phyloP scores from a whole-genome alignment of 2,329 filamentous ascomycete species.

The Balansia obtecta region DNA sequence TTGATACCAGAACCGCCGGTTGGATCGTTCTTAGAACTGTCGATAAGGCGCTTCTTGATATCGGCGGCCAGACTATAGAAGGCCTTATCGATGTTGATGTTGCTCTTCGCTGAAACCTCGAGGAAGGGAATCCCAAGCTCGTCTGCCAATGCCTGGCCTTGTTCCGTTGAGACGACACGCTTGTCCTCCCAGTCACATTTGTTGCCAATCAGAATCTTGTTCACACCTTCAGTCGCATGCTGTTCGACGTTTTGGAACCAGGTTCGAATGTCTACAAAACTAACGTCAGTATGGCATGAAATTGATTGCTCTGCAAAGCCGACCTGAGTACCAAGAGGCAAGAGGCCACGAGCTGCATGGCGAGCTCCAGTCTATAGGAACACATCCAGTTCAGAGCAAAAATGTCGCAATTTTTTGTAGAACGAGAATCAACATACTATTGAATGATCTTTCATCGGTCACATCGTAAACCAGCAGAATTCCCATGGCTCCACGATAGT shows the following conservation, averaged over 20 bases:
- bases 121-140: conserved; percentile 97
- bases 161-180: conserved; percentile 83
- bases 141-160: conserved; percentile 84
- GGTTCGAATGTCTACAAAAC: conserved; percentile 73
- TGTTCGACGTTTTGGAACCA: conserved; percentile 99
- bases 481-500: conserved; percentile 97
- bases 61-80: conserved; percentile 92
- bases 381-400: background rate
- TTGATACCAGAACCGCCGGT: conserved; percentile 48
- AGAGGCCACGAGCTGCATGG: background rate
- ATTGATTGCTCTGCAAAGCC: background rate
- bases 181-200: conserved; percentile 99
- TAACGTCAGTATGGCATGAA: background rate
- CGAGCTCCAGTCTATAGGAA: background rate
- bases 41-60: conserved; percentile 97
- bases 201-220: conserved; percentile 99
- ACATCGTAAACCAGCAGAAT: conserved; percentile 97
- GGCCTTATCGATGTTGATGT: conserved; percentile 99
- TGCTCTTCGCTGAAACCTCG: conserved; percentile 96
- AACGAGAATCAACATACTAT: conserved; percentile 49
- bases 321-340: background rate
- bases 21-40: conserved; percentile 70
- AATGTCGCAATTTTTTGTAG: background rate
- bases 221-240: conserved; percentile 95
- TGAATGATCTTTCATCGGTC: conserved; percentile 89